Percentiles rank a stretch among this genome's conserved stretches.
Evolutionary conservation across 1,139 yeast species (phyloP).

Genomic region (Yamadazyma aaseri): DNA sequence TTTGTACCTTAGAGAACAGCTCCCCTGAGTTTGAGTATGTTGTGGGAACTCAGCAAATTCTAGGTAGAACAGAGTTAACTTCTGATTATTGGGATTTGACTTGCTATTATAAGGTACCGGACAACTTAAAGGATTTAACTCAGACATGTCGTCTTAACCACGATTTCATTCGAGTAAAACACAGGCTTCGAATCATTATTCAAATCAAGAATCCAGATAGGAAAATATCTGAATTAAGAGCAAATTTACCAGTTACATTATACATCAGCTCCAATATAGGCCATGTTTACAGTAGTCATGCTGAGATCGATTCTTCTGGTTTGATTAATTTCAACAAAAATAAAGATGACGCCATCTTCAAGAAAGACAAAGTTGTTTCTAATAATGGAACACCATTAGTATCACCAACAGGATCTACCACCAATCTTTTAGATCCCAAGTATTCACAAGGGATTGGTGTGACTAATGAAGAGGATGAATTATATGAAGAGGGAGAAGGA

Average conservation of each 20-base stretch:
- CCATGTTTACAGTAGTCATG: constrained; percentile 50
- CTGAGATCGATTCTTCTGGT: constrained; percentile 50
- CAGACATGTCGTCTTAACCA: constrained; percentile 56
- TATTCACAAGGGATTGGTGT: neutral
- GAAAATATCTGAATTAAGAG: constrained; percentile 65
- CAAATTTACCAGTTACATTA: constrained; percentile 61
- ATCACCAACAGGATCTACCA: constrained; percentile 9
- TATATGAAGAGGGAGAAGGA: constrained; percentile 26
- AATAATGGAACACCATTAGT: constrained; percentile 11
- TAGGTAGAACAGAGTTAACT: constrained; percentile 22
- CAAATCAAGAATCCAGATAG: constrained; percentile 60
- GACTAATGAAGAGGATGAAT: constrained; percentile 9
- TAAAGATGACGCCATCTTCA: constrained; percentile 38
- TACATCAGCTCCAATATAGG: constrained; percentile 57
- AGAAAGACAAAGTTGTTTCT: constrained; percentile 18
- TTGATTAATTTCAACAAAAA: constrained; percentile 39
- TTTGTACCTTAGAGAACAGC: constrained; percentile 35
- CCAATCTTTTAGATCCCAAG: constrained; percentile 1
- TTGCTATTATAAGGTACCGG: constrained; percentile 51
- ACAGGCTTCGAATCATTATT: constrained; percentile 56
- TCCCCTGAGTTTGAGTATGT: constrained; percentile 46
- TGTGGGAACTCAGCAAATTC: constrained; percentile 29
- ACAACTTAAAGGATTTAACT: constrained; percentile 49
- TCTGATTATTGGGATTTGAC: constrained; percentile 53
- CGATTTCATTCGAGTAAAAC: constrained; percentile 55